Conservation (phyloP, 2,329 filamentous ascomycete genomes). For the Ophiostoma ips region DNA sequence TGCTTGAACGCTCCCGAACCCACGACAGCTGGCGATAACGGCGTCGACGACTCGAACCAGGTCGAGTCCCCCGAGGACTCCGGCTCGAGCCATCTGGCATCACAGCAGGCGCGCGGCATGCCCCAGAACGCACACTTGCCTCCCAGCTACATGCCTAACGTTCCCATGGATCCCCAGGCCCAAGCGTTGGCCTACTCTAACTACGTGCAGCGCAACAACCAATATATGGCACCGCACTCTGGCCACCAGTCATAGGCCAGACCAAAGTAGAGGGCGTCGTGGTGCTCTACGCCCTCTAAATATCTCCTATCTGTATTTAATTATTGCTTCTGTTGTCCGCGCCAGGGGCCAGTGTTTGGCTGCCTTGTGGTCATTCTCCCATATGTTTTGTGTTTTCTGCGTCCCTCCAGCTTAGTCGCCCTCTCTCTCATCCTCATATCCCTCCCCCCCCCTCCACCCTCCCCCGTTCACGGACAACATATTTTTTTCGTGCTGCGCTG, state of each 20-base stretch:
- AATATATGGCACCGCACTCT: conserved; percentile 74
- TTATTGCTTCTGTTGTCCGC: background rate
- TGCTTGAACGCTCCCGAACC: conserved; percentile 95
- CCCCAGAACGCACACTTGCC: conserved; percentile 51
- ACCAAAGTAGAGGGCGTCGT: background rate
- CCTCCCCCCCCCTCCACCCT: conserved; percentile 10
- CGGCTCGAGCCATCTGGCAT: conserved; percentile 58
- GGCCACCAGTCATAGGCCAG: conserved; percentile 54
- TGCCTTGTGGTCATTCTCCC: background rate
- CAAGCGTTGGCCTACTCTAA: conserved; percentile 57
- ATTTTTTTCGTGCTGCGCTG: conserved; percentile 23
- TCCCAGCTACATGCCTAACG: conserved; percentile 45
- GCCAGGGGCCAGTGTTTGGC: background rate
- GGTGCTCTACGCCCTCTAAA: background rate
- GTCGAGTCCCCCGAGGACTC: conserved; percentile 90
- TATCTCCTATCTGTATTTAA: background rate
- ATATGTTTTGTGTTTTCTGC: background rate
- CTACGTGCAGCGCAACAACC: conserved; percentile 61
- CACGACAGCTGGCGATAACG: conserved; percentile 64
- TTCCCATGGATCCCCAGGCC: conserved; percentile 62
- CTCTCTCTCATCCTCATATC: background rate
- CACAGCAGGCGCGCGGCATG: conserved; percentile 49
- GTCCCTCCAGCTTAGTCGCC: background rate
- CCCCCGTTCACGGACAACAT: conserved; percentile 12
- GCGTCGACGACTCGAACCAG: conserved; percentile 59